These are phyloP conservation scores for Henckelia pumila DNA, from an alignment of 257 asterid species.

Conservation along the genomic window DNA sequence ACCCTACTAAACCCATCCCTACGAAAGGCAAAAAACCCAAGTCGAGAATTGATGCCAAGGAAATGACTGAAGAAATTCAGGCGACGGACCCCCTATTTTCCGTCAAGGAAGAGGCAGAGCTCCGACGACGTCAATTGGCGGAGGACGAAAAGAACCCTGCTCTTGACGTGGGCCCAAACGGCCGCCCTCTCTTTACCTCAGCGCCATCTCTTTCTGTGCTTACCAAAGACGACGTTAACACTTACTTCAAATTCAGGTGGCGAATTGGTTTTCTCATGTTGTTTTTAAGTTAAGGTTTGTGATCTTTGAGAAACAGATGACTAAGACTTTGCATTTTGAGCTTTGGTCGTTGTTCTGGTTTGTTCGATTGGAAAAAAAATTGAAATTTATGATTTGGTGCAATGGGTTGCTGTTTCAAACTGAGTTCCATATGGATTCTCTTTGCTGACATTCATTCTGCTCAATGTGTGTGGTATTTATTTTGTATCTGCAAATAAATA, in stretches of 20 bases:
- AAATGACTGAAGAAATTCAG: constrained; percentile 39
- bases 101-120: constrained; percentile 44
- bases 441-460: background rate
- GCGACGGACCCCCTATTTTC: constrained; percentile 32
- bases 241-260: constrained; percentile 76
- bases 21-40: constrained; percentile 36
- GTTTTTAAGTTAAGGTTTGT: background rate
- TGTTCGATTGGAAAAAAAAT: background rate
- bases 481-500: constrained; percentile 3
- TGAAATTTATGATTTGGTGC: background rate
- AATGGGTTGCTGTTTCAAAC: background rate
- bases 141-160: constrained; percentile 67
- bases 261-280: background rate
- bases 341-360: background rate
- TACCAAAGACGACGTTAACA: constrained; percentile 46
- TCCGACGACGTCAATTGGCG: constrained; percentile 67
- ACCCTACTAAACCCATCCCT: constrained; percentile 27
- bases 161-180: constrained; percentile 77
- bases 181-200: constrained; percentile 72
- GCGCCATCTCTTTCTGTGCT: constrained; percentile 55
- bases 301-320: background rate
- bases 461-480: background rate
- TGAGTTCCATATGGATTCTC: background rate
- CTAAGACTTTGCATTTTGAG: background rate
- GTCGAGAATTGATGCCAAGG: constrained; percentile 41